Percentiles rank a stretch among this genome's conserved stretches.
Evolutionary conservation across 2,329 filamentous ascomycete species (phyloP).

Genomic region (Fusarium sp.): DNA sequence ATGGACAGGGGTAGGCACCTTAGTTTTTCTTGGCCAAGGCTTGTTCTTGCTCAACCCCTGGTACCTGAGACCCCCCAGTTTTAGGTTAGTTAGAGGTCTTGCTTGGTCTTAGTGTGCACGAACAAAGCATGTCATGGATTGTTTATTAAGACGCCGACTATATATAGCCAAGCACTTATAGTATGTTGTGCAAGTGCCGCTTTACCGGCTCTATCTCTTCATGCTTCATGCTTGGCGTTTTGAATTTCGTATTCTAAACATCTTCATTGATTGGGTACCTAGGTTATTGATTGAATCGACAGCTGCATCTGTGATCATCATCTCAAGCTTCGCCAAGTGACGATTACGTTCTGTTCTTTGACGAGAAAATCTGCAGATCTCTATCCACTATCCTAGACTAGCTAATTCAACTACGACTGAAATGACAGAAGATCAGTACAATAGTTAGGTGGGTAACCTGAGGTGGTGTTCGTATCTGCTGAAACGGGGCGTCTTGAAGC

Average conservation of each 20-base stretch:
- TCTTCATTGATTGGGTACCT: neutral
- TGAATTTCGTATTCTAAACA: neutral
- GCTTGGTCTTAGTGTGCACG: conserved; percentile 1
- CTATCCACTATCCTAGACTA: conserved; percentile 6
- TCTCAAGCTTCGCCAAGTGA: neutral
- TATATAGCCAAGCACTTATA: neutral
- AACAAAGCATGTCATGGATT: neutral
- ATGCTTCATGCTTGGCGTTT: neutral
- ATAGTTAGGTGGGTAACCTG: neutral
- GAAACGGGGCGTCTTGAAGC: conserved; percentile 6
- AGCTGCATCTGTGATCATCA: neutral
- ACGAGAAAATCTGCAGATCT: conserved; percentile 13
- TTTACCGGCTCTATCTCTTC: neutral
- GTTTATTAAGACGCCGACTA: neutral
- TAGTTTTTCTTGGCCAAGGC: conserved; percentile 31
- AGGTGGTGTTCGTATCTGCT: conserved; percentile 2
- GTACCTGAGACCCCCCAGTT: conserved; percentile 17
- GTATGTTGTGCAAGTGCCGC: neutral
- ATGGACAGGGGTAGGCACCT: conserved; percentile 5
- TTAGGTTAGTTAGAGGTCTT: conserved; percentile 23
- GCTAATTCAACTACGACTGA: neutral
- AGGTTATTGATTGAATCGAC: neutral
- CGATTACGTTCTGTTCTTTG: neutral
- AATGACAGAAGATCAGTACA: conserved; percentile 13
- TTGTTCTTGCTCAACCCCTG: conserved; percentile 4